Evolutionary conservation across 177 flowering plant genomes (phyloP).

Genomic region (Telopea speciosissima): DNA sequence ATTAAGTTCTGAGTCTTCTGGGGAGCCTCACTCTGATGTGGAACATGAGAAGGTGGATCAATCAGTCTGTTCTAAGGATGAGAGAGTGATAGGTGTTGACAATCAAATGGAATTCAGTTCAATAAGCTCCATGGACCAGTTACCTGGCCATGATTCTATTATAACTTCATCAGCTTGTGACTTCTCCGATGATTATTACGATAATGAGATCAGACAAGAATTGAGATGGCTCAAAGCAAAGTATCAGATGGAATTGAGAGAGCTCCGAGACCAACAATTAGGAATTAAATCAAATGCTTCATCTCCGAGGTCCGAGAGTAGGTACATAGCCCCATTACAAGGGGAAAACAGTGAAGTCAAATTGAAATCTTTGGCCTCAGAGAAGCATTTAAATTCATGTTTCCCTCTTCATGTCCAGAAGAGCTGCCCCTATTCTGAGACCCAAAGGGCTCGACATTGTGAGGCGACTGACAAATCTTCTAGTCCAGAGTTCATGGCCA

Average conservation of each 20-base stretch:
- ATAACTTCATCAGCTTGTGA: slow-evolving; percentile 11
- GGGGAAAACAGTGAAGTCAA: slow-evolving; percentile 17
- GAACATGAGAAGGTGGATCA: slow-evolving; percentile 15
- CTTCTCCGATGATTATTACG: slow-evolving; percentile 34
- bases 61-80: slow-evolving; percentile 16
- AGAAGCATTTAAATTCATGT: slow-evolving; percentile 17
- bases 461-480: slow-evolving; percentile 20
- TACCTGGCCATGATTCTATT: slow-evolving; percentile 3
- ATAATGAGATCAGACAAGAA: slow-evolving; percentile 63
- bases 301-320: slow-evolving; percentile 6
- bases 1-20: slow-evolving; percentile 42
- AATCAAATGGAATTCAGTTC: slow-evolving; percentile 13
- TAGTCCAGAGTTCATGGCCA: slow-evolving; percentile 38
- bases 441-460: slow-evolving; percentile 15
- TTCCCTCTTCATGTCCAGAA: slow-evolving; percentile 10
- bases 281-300: slow-evolving; percentile 20
- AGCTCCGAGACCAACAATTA: slow-evolving; percentile 42
- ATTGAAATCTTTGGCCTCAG: slow-evolving; percentile 17
- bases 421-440: slow-evolving; percentile 18
- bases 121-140: slow-evolving; percentile 14
- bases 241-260: slow-evolving; percentile 62
- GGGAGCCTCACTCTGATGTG: slow-evolving; percentile 35
- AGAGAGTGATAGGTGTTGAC: slow-evolving; percentile 18
- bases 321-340: slow-evolving; percentile 11
- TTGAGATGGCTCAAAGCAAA: slow-evolving; percentile 81